phyloP scores from a whole-genome alignment of 306 rosid genomes.

The Crotalaria pallida region DNA sequence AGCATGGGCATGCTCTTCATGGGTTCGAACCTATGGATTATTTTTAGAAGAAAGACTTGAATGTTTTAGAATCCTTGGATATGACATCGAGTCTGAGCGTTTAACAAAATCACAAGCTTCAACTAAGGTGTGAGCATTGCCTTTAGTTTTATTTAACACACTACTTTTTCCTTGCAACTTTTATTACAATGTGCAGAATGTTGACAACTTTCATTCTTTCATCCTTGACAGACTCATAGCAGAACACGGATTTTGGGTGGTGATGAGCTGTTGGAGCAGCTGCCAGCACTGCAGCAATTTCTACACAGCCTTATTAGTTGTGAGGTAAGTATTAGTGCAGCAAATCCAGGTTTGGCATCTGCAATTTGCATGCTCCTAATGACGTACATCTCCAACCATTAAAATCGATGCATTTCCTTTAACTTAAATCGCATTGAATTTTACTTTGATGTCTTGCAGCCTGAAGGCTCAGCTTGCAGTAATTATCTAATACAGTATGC shows the following conservation, averaged over 20 bases:
- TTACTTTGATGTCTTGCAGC: constrained; percentile 55
- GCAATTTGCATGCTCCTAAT: constrained; percentile 4
- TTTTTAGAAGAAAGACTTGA: constrained; percentile 85
- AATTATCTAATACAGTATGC: constrained; percentile 90
- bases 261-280: constrained; percentile 68
- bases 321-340: constrained; percentile 46
- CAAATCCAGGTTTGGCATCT: constrained; percentile 3
- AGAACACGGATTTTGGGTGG: constrained; percentile 46
- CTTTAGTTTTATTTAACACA: constrained; percentile 2
- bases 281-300: constrained; percentile 91
- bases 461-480: constrained; percentile 73
- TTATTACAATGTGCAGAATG: constrained; percentile 1
- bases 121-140: constrained; percentile 39
- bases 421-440: constrained; percentile 15
- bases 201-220: constrained; percentile 14
- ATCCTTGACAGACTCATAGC: constrained; percentile 51
- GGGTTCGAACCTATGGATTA: constrained; percentile 81
- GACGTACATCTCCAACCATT: not conserved
- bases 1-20: constrained; percentile 99
- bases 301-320: constrained; percentile 72
- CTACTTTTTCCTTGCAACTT: not conserved
- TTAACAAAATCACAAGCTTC: constrained; percentile 44
- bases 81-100: constrained; percentile 80
- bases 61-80: constrained; percentile 63
- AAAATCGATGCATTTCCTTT: not conserved